These are phyloP conservation scores for Trichoderma sp. DNA, from an alignment of 2,329 filamentous ascomycete species.

Conservation along the genomic window DNA sequence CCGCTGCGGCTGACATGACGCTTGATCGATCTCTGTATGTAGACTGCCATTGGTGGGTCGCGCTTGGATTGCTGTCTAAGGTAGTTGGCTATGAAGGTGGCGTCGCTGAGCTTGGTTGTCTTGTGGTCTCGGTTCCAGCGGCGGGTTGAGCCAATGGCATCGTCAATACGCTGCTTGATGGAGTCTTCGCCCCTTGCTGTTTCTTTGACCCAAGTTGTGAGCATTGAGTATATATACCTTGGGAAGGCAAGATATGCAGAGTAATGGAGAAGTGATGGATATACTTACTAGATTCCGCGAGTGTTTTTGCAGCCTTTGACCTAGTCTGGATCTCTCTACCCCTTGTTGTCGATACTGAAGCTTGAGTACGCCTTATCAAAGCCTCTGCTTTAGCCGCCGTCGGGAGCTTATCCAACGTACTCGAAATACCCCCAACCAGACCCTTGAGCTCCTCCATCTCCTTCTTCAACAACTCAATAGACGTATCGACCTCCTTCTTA, in stretches of 20 bases:
- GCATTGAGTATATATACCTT: not conserved
- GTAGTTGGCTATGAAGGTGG: slow-evolving; percentile 33
- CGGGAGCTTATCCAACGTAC: slow-evolving; percentile 27
- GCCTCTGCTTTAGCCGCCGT: slow-evolving; percentile 25
- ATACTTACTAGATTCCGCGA: not conserved
- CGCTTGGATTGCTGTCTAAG: slow-evolving; percentile 38
- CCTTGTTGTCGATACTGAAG: not conserved
- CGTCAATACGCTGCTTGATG: slow-evolving; percentile 32
- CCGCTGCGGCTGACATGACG: slow-evolving; percentile 25
- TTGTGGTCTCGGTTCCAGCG: slow-evolving; percentile 42
- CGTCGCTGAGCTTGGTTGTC: slow-evolving; percentile 32
- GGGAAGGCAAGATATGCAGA: no score
- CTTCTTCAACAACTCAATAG: slow-evolving; percentile 23
- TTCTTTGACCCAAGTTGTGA: not conserved
- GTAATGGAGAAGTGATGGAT: not conserved
- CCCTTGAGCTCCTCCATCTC: slow-evolving; percentile 29
- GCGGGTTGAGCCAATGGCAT: slow-evolving; percentile 38
- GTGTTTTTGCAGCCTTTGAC: not conserved
- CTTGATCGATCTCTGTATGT: slow-evolving; percentile 35
- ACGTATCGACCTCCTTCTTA: slow-evolving; percentile 24
- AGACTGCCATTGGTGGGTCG: slow-evolving; percentile 34
- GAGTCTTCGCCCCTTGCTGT: not conserved
- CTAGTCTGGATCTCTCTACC: not conserved
- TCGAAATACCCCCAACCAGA: slow-evolving; percentile 26
- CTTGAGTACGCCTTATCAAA: not conserved